Conservation (phyloP, 2,329 filamentous ascomycete species). For the Claviceps spartinae region DNA sequence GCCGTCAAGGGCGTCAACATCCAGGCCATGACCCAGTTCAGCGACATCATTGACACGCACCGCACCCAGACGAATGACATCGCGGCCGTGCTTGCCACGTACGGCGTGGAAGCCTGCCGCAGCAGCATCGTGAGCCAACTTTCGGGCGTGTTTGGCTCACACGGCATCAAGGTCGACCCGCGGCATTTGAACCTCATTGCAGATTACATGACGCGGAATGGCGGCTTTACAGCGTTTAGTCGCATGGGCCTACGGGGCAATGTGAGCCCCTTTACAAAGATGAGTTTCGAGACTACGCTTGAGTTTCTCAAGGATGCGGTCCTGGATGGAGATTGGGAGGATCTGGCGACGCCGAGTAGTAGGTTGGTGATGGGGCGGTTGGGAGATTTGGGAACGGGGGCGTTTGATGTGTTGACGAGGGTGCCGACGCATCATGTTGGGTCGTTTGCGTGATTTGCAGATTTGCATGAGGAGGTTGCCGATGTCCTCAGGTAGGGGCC, state of each 20-base stretch:
- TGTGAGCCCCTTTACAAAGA: conserved; percentile 89
- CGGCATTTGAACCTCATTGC: conserved; percentile 91
- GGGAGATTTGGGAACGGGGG: conserved; percentile 74
- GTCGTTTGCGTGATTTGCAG: background rate
- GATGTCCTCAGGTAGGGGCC: too few relatives aligned
- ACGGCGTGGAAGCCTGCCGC: conserved; percentile 88
- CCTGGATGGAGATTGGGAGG: conserved; percentile 79
- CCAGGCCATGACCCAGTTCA: conserved; percentile 77
- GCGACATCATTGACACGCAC: conserved; percentile 75
- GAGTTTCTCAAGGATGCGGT: conserved; percentile 88
- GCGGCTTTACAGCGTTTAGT: conserved; percentile 83
- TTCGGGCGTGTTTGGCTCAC: conserved; percentile 69
- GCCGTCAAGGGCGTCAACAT: conserved; percentile 80
- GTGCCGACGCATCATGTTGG: conserved; percentile 36
- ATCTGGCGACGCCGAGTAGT: conserved; percentile 71
- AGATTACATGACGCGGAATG: conserved; percentile 93
- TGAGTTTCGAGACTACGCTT: conserved; percentile 97
- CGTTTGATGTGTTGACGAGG: conserved; percentile 71
- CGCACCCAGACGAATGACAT: conserved; percentile 87
- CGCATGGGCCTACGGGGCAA: conserved; percentile 76
- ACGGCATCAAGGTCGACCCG: conserved; percentile 85
- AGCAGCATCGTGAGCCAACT: conserved; percentile 79
- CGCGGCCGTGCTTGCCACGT: conserved; percentile 66
- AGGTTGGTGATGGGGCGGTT: conserved; percentile 78
- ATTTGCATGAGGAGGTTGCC: background rate